Percentiles rank a stretch among this genome's conserved stretches.
These are phyloP conservation scores for Taphrina communis DNA, from an alignment of 1,139 yeast species.

Conservation along the genomic window DNA sequence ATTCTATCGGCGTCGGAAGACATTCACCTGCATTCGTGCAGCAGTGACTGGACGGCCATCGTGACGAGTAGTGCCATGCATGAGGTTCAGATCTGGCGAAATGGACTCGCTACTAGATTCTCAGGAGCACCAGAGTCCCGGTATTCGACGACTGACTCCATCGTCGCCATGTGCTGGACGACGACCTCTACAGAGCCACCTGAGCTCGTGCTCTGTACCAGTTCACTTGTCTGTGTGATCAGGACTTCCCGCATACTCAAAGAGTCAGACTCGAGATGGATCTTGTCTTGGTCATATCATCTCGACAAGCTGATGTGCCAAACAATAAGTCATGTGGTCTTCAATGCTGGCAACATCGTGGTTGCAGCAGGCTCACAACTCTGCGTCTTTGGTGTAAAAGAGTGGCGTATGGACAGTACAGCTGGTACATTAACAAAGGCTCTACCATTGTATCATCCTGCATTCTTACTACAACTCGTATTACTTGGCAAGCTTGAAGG, in stretches of 20 bases:
- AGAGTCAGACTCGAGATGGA: conserved; percentile 5
- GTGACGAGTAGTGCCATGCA: not conserved
- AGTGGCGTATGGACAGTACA: not conserved
- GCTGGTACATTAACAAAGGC: not conserved
- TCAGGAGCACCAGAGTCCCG: conserved; percentile 16
- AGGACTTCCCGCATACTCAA: not conserved
- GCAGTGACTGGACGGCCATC: conserved; percentile 3
- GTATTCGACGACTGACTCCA: not conserved
- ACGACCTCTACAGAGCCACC: not conserved
- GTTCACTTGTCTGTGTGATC: not conserved
- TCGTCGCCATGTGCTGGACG: conserved; percentile 1
- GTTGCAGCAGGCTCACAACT: conserved; percentile 18
- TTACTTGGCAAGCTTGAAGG: conserved; percentile 9
- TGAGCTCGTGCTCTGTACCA: not conserved
- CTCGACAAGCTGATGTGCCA: not conserved
- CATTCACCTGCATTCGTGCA: not conserved
- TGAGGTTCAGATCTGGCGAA: conserved; percentile 16
- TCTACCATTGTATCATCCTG: conserved; percentile 90
- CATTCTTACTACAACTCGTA: conserved; percentile 59
- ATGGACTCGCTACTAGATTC: not conserved
- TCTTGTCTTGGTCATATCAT: not conserved
- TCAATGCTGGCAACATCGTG: not conserved
- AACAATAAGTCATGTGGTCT: not conserved
- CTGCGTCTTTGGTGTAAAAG: conserved; percentile 79
- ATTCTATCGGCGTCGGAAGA: not conserved